Conservation (phyloP, 139 green algal species). For the Chlorella sp. region DNA sequence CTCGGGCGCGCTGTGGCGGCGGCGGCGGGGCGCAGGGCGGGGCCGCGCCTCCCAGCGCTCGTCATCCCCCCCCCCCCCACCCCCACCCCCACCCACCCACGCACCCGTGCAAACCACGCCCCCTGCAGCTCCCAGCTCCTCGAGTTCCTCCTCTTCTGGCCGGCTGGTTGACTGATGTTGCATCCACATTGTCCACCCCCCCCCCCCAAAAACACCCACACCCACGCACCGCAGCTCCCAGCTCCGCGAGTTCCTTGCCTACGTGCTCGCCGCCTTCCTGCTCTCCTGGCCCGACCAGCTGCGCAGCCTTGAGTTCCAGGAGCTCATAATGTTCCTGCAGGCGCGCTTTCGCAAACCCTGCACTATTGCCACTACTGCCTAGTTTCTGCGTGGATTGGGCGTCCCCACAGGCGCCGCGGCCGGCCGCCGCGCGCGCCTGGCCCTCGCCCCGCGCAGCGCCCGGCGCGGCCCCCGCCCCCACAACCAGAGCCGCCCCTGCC, state of each 20-base stretch:
- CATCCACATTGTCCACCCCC: no score
- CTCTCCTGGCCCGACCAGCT: conserved; percentile 70
- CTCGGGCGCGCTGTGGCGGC: neutral
- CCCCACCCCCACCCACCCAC: no score
- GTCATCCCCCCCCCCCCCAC: no score
- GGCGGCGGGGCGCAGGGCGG: no score
- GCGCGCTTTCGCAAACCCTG: neutral
- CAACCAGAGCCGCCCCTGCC: neutral
- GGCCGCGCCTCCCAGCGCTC: no score
- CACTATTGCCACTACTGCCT: neutral
- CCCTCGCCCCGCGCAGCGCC: no score
- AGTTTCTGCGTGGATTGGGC: no score
- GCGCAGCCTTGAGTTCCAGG: conserved; percentile 70
- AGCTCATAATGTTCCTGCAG: conserved; percentile 55
- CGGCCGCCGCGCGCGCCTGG: no score
- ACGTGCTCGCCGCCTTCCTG: conserved; percentile 78
- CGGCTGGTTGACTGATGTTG: conserved; percentile 75
- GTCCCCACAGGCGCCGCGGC: no score
- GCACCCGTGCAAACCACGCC: no score
- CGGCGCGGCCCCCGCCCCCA: neutral
- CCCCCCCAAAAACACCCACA: no score
- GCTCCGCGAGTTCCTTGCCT: conserved; percentile 85
- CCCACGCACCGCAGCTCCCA: no score
- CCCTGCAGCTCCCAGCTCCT: conserved; percentile 56
- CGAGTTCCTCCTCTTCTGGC: conserved; percentile 85